Evolutionary conservation across 495 filamentous ascomycete genomes (phyloP), one percentile per base, ranked within the genome.

Genomic region (Aspergillus baeticus): DNA sequence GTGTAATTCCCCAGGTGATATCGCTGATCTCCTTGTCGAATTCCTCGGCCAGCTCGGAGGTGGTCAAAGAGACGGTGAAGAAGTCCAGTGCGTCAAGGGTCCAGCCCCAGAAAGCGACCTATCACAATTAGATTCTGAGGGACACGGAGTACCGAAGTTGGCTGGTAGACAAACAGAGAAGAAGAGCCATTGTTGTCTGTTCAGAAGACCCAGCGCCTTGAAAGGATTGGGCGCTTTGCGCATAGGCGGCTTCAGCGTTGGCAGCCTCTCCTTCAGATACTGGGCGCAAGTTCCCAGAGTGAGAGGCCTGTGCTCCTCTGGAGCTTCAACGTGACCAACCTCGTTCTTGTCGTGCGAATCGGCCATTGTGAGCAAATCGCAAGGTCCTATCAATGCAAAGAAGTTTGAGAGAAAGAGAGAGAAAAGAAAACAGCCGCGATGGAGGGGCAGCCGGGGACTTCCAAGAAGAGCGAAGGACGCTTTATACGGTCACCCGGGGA

Each of bases 41-140:
- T 2, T 73, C 69, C 60, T 84, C 69, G 22, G 89, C 85, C 23
- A 96, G 77, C 29, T 90, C 70, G 5, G 72, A 69, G 18, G 90
- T 83, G 0, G 89, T 91, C 52, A 96, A 69, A 6, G 86, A 90
- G 61, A 94, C 89, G 57, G 89, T 92, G 77, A 96, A 96, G 77
- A 96, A 96, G 65, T 96, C 91, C 58, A 94, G 92, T 13, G 90
- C 84, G 67, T 96, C 90, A 88, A 90, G 93, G 0, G 85, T 84
- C 89, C 89, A 92, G 10, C 81, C 89, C 15, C 79, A 58, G 56
- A 90, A 91, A 6, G 84, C 86, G 59, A 87, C 63, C 72, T 74
- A 43, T 29, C 33, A 18, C 13, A n/a, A 29, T 61, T 52, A 65
- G 50, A 36, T 42, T 8, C 8, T 10, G 44, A 23, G 21, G 22